phyloP scores from a whole-genome alignment of 305 asterid genomes.

The Lippia alba region DNA sequence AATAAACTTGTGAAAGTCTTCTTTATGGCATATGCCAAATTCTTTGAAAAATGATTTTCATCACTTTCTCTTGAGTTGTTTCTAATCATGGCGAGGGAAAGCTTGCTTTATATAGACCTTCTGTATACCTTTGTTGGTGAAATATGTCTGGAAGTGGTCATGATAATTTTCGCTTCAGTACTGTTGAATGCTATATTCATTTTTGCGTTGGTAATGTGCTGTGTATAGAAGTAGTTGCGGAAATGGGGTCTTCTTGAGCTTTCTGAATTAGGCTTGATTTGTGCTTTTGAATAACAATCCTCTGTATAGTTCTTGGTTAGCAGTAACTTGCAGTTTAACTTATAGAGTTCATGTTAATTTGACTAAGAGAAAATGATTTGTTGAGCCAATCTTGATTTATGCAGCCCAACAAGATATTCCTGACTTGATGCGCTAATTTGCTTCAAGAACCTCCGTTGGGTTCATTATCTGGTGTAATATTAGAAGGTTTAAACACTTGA shows the following conservation, averaged over 20 bases:
- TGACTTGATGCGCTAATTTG: slow-evolving; percentile 14
- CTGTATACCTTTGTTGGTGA: neutral
- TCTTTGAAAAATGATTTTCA: neutral
- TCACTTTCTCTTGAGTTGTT: slow-evolving; percentile 17
- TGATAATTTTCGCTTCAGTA: neutral
- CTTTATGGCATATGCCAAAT: slow-evolving; percentile 12
- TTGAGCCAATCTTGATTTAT: slow-evolving; percentile 13
- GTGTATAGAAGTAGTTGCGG: neutral
- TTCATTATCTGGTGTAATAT: slow-evolving; percentile 21
- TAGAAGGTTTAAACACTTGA: slow-evolving; percentile 22
- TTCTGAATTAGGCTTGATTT: neutral
- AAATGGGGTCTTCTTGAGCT: neutral
- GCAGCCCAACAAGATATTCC: neutral
- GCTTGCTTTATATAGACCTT: neutral
- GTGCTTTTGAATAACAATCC: neutral
- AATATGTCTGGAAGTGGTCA: neutral
- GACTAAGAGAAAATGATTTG: neutral
- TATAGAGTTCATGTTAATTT: slow-evolving; percentile 3
- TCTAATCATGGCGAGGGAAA: neutral
- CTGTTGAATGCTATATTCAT: neutral
- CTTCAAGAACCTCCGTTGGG: slow-evolving; percentile 11
- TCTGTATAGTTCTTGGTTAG: neutral
- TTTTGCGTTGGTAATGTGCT: neutral
- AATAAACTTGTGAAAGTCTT: neutral
- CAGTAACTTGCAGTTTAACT: neutral